Evolutionary conservation across 2,329 filamentous ascomycete genomes (phyloP).

Genomic region (Neofusicoccum sp.): DNA sequence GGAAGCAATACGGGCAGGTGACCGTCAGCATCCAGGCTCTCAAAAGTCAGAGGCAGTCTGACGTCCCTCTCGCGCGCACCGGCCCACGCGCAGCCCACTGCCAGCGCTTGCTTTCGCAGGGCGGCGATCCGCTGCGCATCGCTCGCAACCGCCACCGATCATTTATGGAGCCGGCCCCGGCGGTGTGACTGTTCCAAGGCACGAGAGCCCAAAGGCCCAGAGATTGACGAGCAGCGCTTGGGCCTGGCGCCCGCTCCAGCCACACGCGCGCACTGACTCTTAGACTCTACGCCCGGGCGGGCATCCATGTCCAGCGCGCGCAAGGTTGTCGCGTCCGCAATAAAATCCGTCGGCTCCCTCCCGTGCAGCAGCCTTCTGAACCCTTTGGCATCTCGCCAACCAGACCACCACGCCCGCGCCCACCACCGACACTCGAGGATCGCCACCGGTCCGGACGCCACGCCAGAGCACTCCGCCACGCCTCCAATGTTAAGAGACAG

Average conservation of each 20-base stretch:
- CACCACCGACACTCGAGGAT: neutral
- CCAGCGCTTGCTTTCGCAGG: neutral
- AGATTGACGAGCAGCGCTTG: neutral
- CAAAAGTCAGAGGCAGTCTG: constrained; percentile 13
- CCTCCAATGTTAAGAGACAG: constrained; percentile 20
- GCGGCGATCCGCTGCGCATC: constrained; percentile 13
- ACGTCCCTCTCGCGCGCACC: constrained; percentile 6
- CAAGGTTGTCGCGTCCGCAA: constrained; percentile 12
- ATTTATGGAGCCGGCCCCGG: constrained; percentile 2
- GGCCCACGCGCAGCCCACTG: constrained; percentile 1
- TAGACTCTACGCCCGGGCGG: neutral
- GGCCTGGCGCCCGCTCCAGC: neutral
- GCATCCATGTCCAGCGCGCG: neutral
- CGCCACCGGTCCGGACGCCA: constrained; percentile 13
- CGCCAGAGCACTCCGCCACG: constrained; percentile 1
- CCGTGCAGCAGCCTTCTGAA: neutral
- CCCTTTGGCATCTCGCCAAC: constrained; percentile 14
- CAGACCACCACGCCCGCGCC: constrained; percentile 5
- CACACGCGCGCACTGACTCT: constrained; percentile 8
- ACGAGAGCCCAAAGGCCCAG: constrained; percentile 11
- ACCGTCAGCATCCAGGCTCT: neutral
- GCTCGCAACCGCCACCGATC: constrained; percentile 3
- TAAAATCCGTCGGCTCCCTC: constrained; percentile 10
- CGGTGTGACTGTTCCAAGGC: constrained; percentile 16
- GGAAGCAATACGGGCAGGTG: neutral